Evolutionary conservation across 2,329 filamentous ascomycete species (phyloP).

Genomic region (Xylaria digitata): DNA sequence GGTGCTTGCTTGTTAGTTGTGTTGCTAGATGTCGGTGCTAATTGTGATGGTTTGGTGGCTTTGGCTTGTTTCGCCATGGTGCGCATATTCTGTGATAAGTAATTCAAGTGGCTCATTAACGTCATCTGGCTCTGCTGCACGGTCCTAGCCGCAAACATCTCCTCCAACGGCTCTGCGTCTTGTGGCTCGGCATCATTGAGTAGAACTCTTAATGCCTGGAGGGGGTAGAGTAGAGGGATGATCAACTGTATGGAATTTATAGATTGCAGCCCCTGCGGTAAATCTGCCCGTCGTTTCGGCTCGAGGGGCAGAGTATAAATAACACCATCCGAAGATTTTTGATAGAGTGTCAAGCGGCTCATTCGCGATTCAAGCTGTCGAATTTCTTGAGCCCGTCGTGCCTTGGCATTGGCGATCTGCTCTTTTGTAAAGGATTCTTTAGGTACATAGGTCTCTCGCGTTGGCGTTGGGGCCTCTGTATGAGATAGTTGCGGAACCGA

Average conservation of each 20-base stretch:
- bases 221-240: slow-evolving; percentile 77
- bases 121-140: slow-evolving; percentile 68
- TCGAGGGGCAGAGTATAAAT: slow-evolving; percentile 78
- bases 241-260: slow-evolving; percentile 74
- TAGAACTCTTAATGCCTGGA: slow-evolving; percentile 74
- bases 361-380: slow-evolving; percentile 81
- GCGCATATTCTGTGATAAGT: slow-evolving; percentile 77
- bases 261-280: slow-evolving; percentile 70
- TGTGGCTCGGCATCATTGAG: slow-evolving; percentile 71
- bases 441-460: slow-evolving; percentile 52
- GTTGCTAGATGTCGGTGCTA: neutral
- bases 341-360: slow-evolving; percentile 73
- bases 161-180: slow-evolving; percentile 72
- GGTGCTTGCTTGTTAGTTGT: neutral
- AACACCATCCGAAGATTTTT: slow-evolving; percentile 75
- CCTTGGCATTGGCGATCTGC: slow-evolving; percentile 71
- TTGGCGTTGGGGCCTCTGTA: slow-evolving; percentile 22
- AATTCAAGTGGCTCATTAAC: slow-evolving; percentile 80
- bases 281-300: slow-evolving; percentile 67
- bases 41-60: slow-evolving; percentile 41
- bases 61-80: slow-evolving; percentile 68
- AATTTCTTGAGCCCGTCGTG: slow-evolving; percentile 72
- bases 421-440: slow-evolving; percentile 66
- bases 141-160: slow-evolving; percentile 71
- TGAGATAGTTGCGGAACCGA: slow-evolving; percentile 28